Evolutionary conservation across 768 basidiomycete species (phyloP).

Genomic region (Mycena haematopus): DNA sequence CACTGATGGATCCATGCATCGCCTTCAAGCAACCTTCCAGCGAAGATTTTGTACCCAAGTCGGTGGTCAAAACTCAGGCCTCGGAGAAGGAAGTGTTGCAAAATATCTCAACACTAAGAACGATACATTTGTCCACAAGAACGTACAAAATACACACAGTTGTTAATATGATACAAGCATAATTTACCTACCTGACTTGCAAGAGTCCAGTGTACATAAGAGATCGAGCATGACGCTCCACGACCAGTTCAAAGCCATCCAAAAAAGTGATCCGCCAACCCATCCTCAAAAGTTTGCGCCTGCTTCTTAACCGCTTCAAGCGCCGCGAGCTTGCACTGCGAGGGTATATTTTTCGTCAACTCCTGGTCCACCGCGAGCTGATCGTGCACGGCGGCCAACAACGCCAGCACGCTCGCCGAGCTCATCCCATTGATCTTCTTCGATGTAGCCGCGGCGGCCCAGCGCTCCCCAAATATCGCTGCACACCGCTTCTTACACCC

Average conservation of each 20-base stretch:
- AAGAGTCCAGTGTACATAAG: neutral
- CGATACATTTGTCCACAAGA: too few relatives aligned
- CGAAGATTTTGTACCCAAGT: too few relatives aligned
- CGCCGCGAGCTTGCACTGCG: conserved; percentile 41
- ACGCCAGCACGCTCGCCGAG: conserved; percentile 40
- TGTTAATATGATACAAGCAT: neutral
- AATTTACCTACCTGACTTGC: neutral
- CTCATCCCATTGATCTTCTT: conserved; percentile 39
- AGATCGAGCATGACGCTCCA: neutral
- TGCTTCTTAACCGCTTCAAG: conserved; percentile 32
- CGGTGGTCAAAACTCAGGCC: too few relatives aligned
- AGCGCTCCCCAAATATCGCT: conserved; percentile 41
- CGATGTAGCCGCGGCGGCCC: conserved; percentile 42
- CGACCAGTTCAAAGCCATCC: conserved; percentile 23
- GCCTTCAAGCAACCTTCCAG: too few relatives aligned
- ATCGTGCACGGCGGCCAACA: conserved; percentile 42
- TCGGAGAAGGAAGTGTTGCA: too few relatives aligned
- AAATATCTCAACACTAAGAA: too few relatives aligned
- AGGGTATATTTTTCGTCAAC: conserved; percentile 34
- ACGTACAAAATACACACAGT: neutral
- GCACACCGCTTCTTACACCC: conserved; percentile 37
- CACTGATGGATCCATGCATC: neutral
- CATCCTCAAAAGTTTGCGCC: conserved; percentile 30
- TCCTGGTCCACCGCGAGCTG: conserved; percentile 42
- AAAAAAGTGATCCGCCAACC: conserved; percentile 39